Evolutionary conservation across 768 basidiomycete genomes (phyloP).

Genomic region (Kwoniella dejecticola): DNA sequence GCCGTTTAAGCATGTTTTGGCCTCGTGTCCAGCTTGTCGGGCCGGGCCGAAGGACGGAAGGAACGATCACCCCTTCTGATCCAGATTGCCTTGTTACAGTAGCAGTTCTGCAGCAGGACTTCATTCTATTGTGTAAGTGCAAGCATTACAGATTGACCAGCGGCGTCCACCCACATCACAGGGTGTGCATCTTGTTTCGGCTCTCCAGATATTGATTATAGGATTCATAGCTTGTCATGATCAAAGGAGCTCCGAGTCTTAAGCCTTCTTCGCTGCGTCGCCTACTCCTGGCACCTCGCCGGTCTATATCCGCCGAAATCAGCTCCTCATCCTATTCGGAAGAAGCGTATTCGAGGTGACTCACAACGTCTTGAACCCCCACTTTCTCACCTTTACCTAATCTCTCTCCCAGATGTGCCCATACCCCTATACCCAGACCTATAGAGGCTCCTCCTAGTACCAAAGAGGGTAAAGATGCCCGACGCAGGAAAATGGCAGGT

Average conservation of each 20-base stretch:
- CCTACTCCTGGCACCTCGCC: constrained; percentile 16
- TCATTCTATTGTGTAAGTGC: too few species aligned
- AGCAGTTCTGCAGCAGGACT: too few species aligned
- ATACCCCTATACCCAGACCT: constrained; percentile 47
- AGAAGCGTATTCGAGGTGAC: constrained; percentile 17
- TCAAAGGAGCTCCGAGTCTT: too few species aligned
- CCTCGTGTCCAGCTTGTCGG: too few species aligned
- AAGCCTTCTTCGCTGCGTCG: constrained; percentile 6
- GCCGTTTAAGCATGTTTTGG: too few species aligned
- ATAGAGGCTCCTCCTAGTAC: constrained; percentile 50
- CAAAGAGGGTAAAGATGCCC: constrained; percentile 43
- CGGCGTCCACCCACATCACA: too few species aligned
- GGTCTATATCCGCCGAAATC: not conserved
- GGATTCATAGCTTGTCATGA: not conserved
- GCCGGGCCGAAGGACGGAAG: too few species aligned
- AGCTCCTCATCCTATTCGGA: not conserved
- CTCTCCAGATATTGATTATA: too few species aligned
- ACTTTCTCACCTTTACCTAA: constrained; percentile 41
- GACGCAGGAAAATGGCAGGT: constrained; percentile 48
- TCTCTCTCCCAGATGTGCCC: constrained; percentile 38
- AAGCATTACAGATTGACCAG: too few species aligned
- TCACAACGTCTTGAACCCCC: constrained; percentile 42
- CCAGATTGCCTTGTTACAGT: too few species aligned
- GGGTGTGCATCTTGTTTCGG: too few species aligned
- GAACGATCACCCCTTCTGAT: too few species aligned